Percentiles rank a stretch among this genome's conserved stretches.
phyloP scores from a whole-genome alignment of 2,329 filamentous ascomycete genomes.

The Didymella pomorum region DNA sequence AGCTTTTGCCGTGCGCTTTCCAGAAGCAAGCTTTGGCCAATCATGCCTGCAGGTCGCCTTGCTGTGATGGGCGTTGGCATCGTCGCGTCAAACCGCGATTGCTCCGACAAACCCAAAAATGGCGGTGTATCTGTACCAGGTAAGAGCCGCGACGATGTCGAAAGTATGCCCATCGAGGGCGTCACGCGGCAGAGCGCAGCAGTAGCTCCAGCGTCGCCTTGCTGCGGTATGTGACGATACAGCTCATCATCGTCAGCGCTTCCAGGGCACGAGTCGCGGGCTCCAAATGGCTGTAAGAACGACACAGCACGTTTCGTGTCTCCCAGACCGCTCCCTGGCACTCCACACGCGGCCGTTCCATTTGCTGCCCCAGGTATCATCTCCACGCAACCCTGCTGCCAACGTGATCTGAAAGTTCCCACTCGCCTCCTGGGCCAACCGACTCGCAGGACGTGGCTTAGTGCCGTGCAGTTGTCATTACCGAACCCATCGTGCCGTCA shows the following conservation, averaged over 20 bases:
- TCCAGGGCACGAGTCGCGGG: conserved; percentile 72
- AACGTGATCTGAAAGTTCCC: conserved; percentile 35
- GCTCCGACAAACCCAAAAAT: conserved; percentile 35
- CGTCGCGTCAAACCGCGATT: conserved; percentile 38
- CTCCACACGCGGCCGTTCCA: conserved; percentile 35
- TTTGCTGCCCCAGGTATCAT: conserved; percentile 43
- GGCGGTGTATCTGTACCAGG: conserved; percentile 40
- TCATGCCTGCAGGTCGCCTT: conserved; percentile 26
- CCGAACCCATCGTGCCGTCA: conserved; percentile 30
- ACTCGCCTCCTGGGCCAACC: conserved; percentile 33
- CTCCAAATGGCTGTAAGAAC: conserved; percentile 54
- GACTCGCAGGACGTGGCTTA: conserved; percentile 33
- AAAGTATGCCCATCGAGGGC: conserved; percentile 4
- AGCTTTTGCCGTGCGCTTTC: conserved; percentile 35
- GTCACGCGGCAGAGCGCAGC: conserved; percentile 18
- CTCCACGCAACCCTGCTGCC: conserved; percentile 34
- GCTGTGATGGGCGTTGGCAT: conserved; percentile 29
- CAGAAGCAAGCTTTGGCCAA: conserved; percentile 38
- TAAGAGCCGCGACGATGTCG: conserved; percentile 10
- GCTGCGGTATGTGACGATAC: conserved; percentile 32
- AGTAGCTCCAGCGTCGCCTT: conserved; percentile 26
- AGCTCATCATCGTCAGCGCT: conserved; percentile 31
- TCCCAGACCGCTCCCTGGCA: conserved; percentile 27
- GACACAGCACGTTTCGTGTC: conserved; percentile 41
- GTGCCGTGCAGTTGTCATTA: conserved; percentile 24